phyloP scores from a whole-genome alignment of 139 green algal genomes.

The Nannochloris sp. region DNA sequence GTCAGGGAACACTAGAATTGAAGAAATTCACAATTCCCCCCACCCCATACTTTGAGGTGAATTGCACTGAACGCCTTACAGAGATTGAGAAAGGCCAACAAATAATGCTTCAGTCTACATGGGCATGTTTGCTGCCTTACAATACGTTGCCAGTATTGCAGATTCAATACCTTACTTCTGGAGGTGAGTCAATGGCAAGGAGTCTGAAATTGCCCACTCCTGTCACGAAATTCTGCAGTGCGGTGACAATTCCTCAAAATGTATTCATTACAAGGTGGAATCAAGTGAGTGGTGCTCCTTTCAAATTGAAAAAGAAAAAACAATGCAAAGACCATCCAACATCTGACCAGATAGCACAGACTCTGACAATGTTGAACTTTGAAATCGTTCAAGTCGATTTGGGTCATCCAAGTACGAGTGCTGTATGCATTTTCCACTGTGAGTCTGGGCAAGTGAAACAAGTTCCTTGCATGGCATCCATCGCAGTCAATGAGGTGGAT shows the following conservation, averaged over 20 bases:
- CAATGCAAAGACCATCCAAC: not conserved
- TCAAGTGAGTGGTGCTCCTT: conserved; percentile 36
- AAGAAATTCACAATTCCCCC: conserved; percentile 25
- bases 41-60: conserved; percentile 33
- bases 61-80: conserved; percentile 31
- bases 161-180: conserved; percentile 39
- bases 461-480: conserved; percentile 37
- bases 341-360: not conserved
- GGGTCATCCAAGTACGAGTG: conserved; percentile 21
- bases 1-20: conserved; percentile 22
- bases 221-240: conserved; percentile 59
- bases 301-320: conserved; percentile 45
- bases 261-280: conserved; percentile 75
- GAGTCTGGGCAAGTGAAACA: conserved; percentile 13
- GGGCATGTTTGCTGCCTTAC: conserved; percentile 37
- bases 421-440: conserved; percentile 24
- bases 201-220: conserved; percentile 51
- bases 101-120: conserved; percentile 45
- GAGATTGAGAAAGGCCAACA: conserved; percentile 31
- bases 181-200: conserved; percentile 2
- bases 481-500: conserved; percentile 20
- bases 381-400: conserved; percentile 16
- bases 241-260: conserved; percentile 41
- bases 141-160: conserved; percentile 37
- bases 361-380: conserved; percentile 3